Conservation (phyloP, 2,329 filamentous ascomycete species). For the Diaporthe vaccinii region DNA sequence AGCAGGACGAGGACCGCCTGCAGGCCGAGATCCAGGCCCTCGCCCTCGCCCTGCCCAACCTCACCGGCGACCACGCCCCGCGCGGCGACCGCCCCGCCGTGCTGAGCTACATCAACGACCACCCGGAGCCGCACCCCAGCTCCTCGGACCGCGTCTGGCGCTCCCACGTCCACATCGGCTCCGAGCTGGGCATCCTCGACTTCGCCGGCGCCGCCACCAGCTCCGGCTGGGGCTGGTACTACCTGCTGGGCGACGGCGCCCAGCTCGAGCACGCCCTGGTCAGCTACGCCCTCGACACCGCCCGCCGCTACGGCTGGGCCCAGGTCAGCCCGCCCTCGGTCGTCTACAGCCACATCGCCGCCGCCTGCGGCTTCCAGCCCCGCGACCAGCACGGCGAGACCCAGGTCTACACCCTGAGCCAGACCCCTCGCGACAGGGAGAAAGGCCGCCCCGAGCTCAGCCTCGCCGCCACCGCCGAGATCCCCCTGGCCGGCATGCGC, state of each 20-base stretch:
- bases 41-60: constrained; percentile 85
- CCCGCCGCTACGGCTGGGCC: constrained; percentile 79
- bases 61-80: constrained; percentile 84
- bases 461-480: constrained; percentile 92
- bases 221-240: constrained; percentile 98
- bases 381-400: constrained; percentile 91
- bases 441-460: constrained; percentile 77
- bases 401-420: constrained; percentile 87
- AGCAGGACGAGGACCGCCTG: constrained; percentile 72
- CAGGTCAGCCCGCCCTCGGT: constrained; percentile 88
- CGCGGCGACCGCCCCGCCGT: constrained; percentile 74
- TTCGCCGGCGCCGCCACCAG: constrained; percentile 85
- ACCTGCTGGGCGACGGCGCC: constrained; percentile 89
- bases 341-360: constrained; percentile 91
- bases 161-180: constrained; percentile 89
- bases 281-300: constrained; percentile 84
- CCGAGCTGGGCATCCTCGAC: constrained; percentile 89
- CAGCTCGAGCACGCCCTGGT: constrained; percentile 95
- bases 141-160: constrained; percentile 66
- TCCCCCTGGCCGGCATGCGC: constrained; percentile 92
- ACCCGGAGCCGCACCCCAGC: constrained; percentile 58
- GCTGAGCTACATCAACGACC: constrained; percentile 84
- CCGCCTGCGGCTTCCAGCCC: constrained; percentile 94
- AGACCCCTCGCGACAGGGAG: constrained; percentile 72
- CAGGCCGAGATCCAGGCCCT: constrained; percentile 78